These are phyloP conservation scores for Alternaria triticimaculans DNA, from an alignment of 2,329 filamentous ascomycete species.

Conservation along the genomic window DNA sequence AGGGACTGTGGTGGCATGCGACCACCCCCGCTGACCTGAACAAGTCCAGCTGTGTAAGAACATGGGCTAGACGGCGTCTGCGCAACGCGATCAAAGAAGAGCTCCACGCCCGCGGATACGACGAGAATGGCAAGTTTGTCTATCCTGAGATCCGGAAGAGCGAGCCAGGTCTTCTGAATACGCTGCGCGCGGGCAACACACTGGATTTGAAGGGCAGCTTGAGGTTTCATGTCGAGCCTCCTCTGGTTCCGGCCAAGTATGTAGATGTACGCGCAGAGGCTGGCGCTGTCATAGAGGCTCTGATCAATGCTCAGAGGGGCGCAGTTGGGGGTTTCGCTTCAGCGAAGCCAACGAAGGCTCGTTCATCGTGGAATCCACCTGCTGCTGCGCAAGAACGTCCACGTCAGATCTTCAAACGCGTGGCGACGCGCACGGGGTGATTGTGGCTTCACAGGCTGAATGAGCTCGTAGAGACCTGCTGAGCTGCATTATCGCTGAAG, in stretches of 20 bases:
- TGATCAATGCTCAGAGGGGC: slow-evolving; percentile 1
- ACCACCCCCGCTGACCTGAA: slow-evolving; percentile 29
- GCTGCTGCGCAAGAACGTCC: not conserved
- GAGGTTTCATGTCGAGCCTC: slow-evolving; percentile 27
- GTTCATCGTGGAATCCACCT: not conserved
- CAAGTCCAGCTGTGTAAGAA: slow-evolving; percentile 41
- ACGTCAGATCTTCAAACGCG: not conserved
- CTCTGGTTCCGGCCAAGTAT: slow-evolving; percentile 39
- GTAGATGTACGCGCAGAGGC: slow-evolving; percentile 31
- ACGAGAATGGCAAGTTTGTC: slow-evolving; percentile 33
- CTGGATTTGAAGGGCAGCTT: slow-evolving; percentile 34
- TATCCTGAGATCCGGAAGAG: slow-evolving; percentile 5
- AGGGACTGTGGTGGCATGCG: slow-evolving; percentile 45
- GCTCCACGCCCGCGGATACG: slow-evolving; percentile 35
- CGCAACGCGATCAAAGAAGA: slow-evolving; percentile 40
- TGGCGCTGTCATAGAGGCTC: slow-evolving; percentile 22
- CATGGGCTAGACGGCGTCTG: slow-evolving; percentile 41
- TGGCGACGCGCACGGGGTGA: not conserved
- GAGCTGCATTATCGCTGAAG: not conserved
- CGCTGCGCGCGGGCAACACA: slow-evolving; percentile 5
- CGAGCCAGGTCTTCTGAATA: not conserved
- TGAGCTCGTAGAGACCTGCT: not conserved
- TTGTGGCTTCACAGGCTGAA: not conserved
- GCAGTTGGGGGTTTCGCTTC: not conserved
- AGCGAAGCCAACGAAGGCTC: not conserved